Percentiles rank a stretch among this genome's conserved stretches.
Conservation (phyloP, 176 grass and related monocot genomes). For the Chloris gayana region DNA sequence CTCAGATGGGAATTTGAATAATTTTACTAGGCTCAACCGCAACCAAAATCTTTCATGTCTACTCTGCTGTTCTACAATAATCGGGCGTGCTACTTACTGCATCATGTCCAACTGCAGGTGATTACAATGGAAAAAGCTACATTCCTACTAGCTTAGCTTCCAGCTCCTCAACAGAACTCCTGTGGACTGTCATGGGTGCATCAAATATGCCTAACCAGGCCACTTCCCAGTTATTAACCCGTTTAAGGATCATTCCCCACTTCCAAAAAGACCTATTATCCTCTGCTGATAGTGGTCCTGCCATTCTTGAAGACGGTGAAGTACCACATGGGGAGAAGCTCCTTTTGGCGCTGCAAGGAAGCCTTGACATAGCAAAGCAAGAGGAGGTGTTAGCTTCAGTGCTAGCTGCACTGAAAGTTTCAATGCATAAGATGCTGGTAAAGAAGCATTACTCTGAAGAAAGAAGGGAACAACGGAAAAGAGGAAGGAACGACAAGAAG, state of each 20-base stretch:
- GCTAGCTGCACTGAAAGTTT: constrained; percentile 59
- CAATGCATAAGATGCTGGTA: constrained; percentile 85
- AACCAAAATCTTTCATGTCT: neutral
- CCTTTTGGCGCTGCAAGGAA: constrained; percentile 75
- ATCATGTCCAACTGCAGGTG: constrained; percentile 42
- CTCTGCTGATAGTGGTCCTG: constrained; percentile 7
- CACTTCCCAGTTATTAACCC: constrained; percentile 52
- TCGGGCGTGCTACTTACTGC: neutral
- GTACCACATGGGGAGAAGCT: constrained; percentile 73
- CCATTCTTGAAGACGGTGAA: constrained; percentile 55
- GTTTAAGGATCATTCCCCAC: constrained; percentile 47
- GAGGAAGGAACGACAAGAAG: constrained; percentile 84
- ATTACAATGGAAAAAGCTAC: constrained; percentile 64
- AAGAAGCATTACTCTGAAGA: constrained; percentile 95
- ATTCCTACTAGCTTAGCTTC: constrained; percentile 79
- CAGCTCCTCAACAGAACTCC: constrained; percentile 37
- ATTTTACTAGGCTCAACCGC: neutral
- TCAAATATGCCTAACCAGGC: constrained; percentile 60
- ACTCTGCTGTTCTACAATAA: neutral
- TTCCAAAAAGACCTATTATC: constrained; percentile 38
- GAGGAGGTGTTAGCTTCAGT: constrained; percentile 67
- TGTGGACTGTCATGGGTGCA: constrained; percentile 93
- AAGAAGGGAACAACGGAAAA: constrained; percentile 83
- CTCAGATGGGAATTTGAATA: neutral
- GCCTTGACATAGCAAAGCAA: constrained; percentile 57